Evolutionary conservation across 2,329 filamentous ascomycete species (phyloP), one percentile per base, ranked within the genome.

Genomic region (Coleophoma cylindrospora): DNA sequence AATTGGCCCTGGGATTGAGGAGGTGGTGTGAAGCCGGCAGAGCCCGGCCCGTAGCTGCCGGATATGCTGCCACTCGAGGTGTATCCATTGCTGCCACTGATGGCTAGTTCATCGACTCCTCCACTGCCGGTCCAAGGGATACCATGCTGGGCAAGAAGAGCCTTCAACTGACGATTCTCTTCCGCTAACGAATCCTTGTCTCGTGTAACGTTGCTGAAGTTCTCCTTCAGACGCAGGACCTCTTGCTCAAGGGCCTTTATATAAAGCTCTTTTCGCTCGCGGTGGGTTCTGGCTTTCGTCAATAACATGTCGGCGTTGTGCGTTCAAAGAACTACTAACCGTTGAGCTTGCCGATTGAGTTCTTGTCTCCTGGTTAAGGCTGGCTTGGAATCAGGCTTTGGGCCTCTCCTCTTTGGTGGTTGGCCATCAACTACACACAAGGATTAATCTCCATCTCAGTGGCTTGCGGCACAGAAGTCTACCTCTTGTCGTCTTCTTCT

Each of bases 371-470:
- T 80, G 17, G 92, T 97, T 62, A 96, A 73, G 41, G 94, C 92
- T 15, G 94, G 94, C 66, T 95, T 96, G 74, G 88, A 95, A 68
- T 97, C 94, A 17, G 94, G 94, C 67, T 97, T 97, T 0, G 94
- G 94, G 1, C 94, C 94, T 68, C 94, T 83, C 58, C 89, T 83
- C 72, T 97, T 99, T 3, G 89, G 83, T 9, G 87, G 78, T 63
- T 94, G 86, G 43, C 90, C 91, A 74, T 96, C 91, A 86, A 51
- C 51, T 55, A 37, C 49, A 21, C 19, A 33, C 21, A 15, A 32
- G 13, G 19, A n/a, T 32, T 22, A 15, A 37, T 33, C 45, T 40
- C 57, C 49, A 60, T 52, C 32, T 37, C 3, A 17, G 40, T 50
- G 45, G 21, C 19, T 48, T 19, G 17, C 12, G 9, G 44, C 3